Evolutionary conservation across 2,329 filamentous ascomycete species (phyloP), one percentile per base, ranked within the genome.

Genomic region (Ampelomyces quisqualis): DNA sequence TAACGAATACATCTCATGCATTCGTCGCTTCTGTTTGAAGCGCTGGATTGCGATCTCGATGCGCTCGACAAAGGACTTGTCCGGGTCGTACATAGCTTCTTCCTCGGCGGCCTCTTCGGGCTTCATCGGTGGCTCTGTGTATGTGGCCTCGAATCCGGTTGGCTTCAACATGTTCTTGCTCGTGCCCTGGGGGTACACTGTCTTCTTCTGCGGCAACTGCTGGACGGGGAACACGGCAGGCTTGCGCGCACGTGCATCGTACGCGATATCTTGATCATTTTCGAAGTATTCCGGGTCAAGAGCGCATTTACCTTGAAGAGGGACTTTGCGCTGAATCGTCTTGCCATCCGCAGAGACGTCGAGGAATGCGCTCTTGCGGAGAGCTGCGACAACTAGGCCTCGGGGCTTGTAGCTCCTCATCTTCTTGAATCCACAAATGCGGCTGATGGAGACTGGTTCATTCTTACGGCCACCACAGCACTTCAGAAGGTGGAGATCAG

Each of bases 21-120:
- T 78, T 51, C 87, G 90, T 21, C 90, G 85, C 32, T 84, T 86
- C 23, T 80, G 76, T 47, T 86, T 82, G 70, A 85, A 98, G 10
- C 89, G 85, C 52, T 90, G 83, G 39, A 97, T 86, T 32, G 88
- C 93, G 18, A 84, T 79, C 60, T 96, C 85, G 27, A 97, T 88
- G 32, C 93, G 88, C 40, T 85, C 86, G 19, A 62, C 51, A 40
- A 75, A 71, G 2, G 58, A 38, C 32, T 67, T 65, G 9, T 70
- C 66, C 74, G 71, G 64, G 50, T 80, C 65, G 60, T 95, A 98
- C 17, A 93, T 71, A 9, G 78, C 73, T 14, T 77, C 71, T 58
- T 95, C 87, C 35, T 85, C 76, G 3, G 76, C 69, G 34, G 80
- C 77, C 59, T 95, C 83, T 0, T 75, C 76, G 0, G 84, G 82